phyloP scores from a whole-genome alignment of 1,284 basidiomycete species.

The Leccinum insigne region DNA sequence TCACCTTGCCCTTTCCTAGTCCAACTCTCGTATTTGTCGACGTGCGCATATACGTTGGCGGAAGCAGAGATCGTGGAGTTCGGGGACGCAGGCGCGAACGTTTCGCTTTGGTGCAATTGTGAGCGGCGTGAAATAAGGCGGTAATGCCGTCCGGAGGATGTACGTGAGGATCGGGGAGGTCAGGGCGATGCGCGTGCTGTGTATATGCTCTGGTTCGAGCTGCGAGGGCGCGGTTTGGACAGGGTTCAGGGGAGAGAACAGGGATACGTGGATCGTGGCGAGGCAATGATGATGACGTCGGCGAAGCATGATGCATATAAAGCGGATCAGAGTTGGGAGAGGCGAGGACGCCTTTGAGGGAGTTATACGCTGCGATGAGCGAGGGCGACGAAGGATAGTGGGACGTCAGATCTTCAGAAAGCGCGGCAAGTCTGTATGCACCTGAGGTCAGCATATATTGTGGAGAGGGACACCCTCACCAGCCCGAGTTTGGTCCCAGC shows the following conservation, averaged over 20 bases:
- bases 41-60: conserved; percentile 2
- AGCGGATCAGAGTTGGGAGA: conserved; percentile 11
- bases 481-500: conserved; percentile 25
- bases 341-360: no score
- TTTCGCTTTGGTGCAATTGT: conserved; percentile 15
- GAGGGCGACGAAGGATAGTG: no score
- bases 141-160: conserved; percentile 23
- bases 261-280: conserved; percentile 19
- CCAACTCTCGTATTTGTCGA: conserved; percentile 11
- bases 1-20: conserved; percentile 55
- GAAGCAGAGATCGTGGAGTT: not conserved
- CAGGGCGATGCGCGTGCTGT: conserved; percentile 22
- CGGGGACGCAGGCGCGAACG: conserved; percentile 5
- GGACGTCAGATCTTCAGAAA: conserved; percentile 16
- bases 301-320: conserved; percentile 14
- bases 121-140: conserved; percentile 13
- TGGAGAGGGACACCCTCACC: conserved; percentile 4
- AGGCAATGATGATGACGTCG: conserved; percentile 24
- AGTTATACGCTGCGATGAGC: no score
- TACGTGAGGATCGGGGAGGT: conserved; percentile 13
- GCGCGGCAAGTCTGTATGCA: conserved; percentile 22
- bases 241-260: conserved; percentile 19
- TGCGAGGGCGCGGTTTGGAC: not conserved
- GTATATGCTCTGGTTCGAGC: conserved; percentile 14
- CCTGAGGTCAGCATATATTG: conserved; percentile 1